A percentile compares a stretch with the other conserved stretches of the same genome.
These are phyloP conservation scores for Cryptococcus sp. DNA, from an alignment of 1,284 basidiomycete species.

Conservation along the genomic window DNA sequence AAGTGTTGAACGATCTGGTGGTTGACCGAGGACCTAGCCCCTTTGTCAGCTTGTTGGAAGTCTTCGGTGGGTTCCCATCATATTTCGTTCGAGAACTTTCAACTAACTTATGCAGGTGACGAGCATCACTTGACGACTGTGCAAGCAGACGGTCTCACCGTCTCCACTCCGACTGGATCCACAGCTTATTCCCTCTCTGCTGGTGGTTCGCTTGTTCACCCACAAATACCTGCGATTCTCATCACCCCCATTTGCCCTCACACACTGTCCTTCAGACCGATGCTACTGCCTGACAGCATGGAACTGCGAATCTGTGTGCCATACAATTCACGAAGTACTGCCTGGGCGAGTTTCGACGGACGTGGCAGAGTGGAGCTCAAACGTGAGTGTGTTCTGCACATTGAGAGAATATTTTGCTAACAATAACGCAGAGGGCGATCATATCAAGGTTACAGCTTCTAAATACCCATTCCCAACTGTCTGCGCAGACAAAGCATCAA, in stretches of 20 bases:
- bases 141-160: conserved; percentile 94
- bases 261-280: conserved; percentile 96
- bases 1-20: conserved; percentile 96
- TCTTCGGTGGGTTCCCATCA: conserved; percentile 73
- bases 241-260: conserved; percentile 99
- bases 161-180: conserved; percentile 95
- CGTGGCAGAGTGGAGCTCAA: conserved; percentile 92
- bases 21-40: conserved; percentile 98
- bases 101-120: conserved; percentile 64
- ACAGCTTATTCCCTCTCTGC: conserved; percentile 99
- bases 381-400: conserved; percentile 63
- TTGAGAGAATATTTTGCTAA: not conserved
- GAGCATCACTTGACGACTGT: conserved; percentile 99
- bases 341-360: conserved; percentile 99
- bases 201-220: conserved; percentile 95
- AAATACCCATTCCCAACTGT: conserved; percentile 99
- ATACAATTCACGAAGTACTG: conserved; percentile 95
- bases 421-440: conserved; percentile 81
- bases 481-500: conserved; percentile 94
- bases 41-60: conserved; percentile 91
- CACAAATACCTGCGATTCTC: conserved; percentile 93
- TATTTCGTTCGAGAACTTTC: not conserved
- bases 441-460: conserved; percentile 97
- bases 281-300: conserved; percentile 98
- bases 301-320: conserved; percentile 97